A percentile compares a stretch with the other conserved stretches of the same genome.
Evolutionary conservation across 306 rosid species (phyloP).

Genomic region (Arachis hypogaea): DNA sequence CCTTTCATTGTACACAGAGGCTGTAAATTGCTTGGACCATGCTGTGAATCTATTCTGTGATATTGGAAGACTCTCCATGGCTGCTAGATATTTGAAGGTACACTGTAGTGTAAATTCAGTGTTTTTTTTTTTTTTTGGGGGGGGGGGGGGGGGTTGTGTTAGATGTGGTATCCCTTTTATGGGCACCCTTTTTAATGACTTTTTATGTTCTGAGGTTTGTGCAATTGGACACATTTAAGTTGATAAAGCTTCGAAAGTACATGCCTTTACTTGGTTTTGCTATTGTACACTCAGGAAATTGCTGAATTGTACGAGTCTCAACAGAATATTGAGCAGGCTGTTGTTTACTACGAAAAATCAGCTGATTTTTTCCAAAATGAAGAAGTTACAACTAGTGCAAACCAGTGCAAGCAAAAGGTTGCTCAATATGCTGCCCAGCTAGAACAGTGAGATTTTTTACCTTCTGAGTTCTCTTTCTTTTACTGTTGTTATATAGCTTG

Average conservation of each 20-base stretch:
- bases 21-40: slow-evolving; percentile 76
- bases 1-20: slow-evolving; percentile 52
- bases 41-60: slow-evolving; percentile 86
- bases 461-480: slow-evolving; percentile 24
- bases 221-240: slow-evolving; percentile 12
- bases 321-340: slow-evolving; percentile 78
- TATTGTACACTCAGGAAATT: slow-evolving; percentile 67
- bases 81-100: slow-evolving; percentile 94
- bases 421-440: slow-evolving; percentile 93
- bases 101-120: slow-evolving; percentile 18
- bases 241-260: slow-evolving; percentile 5
- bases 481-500: slow-evolving; percentile 19
- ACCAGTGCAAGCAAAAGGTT: slow-evolving; percentile 95
- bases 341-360: slow-evolving; percentile 78
- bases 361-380: slow-evolving; percentile 92
- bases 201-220: slow-evolving; percentile 2
- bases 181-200: slow-evolving; percentile 2
- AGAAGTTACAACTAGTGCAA: slow-evolving; percentile 85
- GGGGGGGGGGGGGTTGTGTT: slow-evolving; percentile 6
- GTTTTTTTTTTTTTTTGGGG: slow-evolving; percentile 9
- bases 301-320: slow-evolving; percentile 90
- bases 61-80: slow-evolving; percentile 97
- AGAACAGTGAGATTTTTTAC: slow-evolving; percentile 70
- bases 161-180: not conserved
- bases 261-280: slow-evolving; percentile 38